These are phyloP conservation scores for Filosporella fistucella DNA, from an alignment of 495 filamentous ascomycete genomes.

Conservation along the genomic window DNA sequence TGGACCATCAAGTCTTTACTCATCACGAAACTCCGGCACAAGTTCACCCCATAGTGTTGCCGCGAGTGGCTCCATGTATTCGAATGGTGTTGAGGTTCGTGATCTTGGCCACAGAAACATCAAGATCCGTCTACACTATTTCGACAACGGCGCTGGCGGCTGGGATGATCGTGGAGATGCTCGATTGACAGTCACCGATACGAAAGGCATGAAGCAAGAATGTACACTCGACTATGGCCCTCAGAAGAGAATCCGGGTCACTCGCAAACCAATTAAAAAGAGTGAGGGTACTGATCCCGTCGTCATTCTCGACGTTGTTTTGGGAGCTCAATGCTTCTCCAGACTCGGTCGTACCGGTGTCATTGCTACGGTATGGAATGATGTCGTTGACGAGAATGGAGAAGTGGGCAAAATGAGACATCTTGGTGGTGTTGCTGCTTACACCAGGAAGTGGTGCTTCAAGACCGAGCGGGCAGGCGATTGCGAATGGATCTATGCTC, in stretches of 20 bases:
- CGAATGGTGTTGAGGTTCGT: conserved; percentile 3
- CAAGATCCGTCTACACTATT: conserved; percentile 79
- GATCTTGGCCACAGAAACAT: conserved; percentile 64
- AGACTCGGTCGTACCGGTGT: conserved; percentile 78
- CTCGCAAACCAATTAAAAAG: conserved; percentile 27
- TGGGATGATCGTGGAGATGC: conserved; percentile 92
- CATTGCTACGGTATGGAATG: conserved; percentile 82
- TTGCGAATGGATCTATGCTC: conserved; percentile 19
- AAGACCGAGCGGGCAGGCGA: conserved; percentile 25
- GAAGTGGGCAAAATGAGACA: conserved; percentile 60
- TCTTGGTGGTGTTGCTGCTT: conserved; percentile 68
- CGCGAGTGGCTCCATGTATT: conserved; percentile 2
- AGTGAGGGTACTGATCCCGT: conserved; percentile 22
- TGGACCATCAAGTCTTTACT: conserved; percentile 55
- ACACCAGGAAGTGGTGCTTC: conserved; percentile 77
- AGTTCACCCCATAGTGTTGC: conserved; percentile 43
- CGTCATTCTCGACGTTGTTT: conserved; percentile 76
- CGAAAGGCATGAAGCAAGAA: conserved; percentile 50
- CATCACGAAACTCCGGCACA: conserved; percentile 38
- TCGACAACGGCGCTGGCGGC: conserved; percentile 67
- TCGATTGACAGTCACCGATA: conserved; percentile 72
- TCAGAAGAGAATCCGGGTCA: conserved; percentile 81
- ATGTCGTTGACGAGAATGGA: conserved; percentile 65
- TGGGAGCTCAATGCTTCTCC: conserved; percentile 81
- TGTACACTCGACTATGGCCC: conserved; percentile 44